Conservation (phyloP, 768 basidiomycete genomes). For the Cystobasidium ongulense region DNA sequence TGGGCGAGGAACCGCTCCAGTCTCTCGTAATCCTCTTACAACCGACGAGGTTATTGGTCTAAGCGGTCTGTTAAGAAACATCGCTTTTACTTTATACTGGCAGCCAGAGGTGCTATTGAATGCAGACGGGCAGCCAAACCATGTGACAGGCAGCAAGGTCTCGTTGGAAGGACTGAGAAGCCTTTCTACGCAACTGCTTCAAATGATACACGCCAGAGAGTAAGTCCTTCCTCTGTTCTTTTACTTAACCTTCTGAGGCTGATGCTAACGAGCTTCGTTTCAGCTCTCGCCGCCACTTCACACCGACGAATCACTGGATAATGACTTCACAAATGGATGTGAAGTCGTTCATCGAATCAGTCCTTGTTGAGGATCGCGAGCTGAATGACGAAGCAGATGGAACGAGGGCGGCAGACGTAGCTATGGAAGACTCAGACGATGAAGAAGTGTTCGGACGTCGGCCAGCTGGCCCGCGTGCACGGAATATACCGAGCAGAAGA, state of each 20-base stretch:
- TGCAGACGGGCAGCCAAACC: conserved; percentile 44
- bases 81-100: conserved; percentile 74
- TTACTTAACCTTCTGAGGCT: background rate
- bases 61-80: conserved; percentile 68
- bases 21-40: conserved; percentile 62
- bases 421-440: conserved; percentile 36
- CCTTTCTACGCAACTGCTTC: conserved; percentile 66
- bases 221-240: background rate
- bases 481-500: conserved; percentile 50
- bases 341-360: conserved; percentile 72
- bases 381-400: conserved; percentile 41
- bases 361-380: conserved; percentile 63
- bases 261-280: conserved; percentile 28
- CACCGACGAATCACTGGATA: conserved; percentile 76
- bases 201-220: conserved; percentile 77
- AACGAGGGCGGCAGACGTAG: conserved; percentile 30
- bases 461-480: conserved; percentile 6
- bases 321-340: conserved; percentile 56
- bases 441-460: conserved; percentile 28
- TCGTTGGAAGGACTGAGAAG: conserved; percentile 66
- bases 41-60: conserved; percentile 72
- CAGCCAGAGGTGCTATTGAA: conserved; percentile 51
- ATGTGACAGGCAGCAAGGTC: conserved; percentile 49
- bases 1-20: background rate
- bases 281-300: conserved; percentile 77